Conservation (phyloP, 1,284 basidiomycete species). For the Malassezia equina region DNA sequence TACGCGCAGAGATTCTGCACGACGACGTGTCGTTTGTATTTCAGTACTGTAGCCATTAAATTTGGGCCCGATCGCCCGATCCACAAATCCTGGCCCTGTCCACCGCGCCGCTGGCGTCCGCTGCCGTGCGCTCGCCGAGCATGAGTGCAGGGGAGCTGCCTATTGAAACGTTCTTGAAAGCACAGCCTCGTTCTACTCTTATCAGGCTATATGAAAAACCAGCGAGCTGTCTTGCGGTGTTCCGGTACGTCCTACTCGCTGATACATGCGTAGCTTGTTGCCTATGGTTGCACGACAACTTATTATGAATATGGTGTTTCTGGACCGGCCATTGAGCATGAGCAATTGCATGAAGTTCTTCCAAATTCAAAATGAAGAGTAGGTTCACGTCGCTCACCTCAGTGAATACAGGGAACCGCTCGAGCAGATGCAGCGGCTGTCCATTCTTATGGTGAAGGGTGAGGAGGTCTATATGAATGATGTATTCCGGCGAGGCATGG, state of each 20-base stretch:
- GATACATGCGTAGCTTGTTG: conserved; percentile 57
- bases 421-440: conserved; percentile 17
- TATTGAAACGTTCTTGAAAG: conserved; percentile 64
- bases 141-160: conserved; percentile 18
- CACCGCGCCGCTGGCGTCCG: neutral
- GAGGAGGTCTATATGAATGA: conserved; percentile 52
- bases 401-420: conserved; percentile 27
- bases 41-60: conserved; percentile 47
- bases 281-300: conserved; percentile 78
- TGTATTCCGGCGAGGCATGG: conserved; percentile 29
- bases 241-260: conserved; percentile 57
- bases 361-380: conserved; percentile 60
- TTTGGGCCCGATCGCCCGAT: conserved; percentile 6
- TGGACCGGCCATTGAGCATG: conserved; percentile 63
- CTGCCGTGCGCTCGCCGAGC: neutral
- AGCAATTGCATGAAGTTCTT: conserved; percentile 75
- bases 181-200: conserved; percentile 71
- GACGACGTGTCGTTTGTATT: conserved; percentile 60
- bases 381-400: conserved; percentile 28
- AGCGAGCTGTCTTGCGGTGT: conserved; percentile 84
- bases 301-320: conserved; percentile 82
- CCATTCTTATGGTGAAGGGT: conserved; percentile 25
- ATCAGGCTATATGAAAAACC: conserved; percentile 76
- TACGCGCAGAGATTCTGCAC: conserved; percentile 75
- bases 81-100: neutral